Evolutionary conservation across 352 stramenopile genomes (phyloP).

Genomic region (Phytophthora pseudosyringae): DNA sequence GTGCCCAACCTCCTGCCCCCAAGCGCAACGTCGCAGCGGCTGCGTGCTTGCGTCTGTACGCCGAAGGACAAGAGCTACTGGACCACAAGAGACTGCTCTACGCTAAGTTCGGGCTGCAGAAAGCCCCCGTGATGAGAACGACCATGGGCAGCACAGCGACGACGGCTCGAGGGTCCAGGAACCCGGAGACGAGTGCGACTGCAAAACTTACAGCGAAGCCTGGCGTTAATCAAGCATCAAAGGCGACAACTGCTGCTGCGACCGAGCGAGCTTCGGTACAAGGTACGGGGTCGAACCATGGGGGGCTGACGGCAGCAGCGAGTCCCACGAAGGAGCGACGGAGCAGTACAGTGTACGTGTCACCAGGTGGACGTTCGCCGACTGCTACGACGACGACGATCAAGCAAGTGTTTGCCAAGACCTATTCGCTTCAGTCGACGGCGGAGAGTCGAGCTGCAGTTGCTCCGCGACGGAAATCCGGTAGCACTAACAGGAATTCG

Average conservation of each 20-base stretch:
- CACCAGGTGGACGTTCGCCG: conserved; percentile 19
- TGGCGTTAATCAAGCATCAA: conserved; percentile 7
- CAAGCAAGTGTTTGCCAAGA: conserved; percentile 24
- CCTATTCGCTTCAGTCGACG: conserved; percentile 51
- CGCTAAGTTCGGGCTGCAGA: conserved; percentile 57
- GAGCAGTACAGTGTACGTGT: conserved; percentile 36
- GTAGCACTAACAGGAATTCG: conserved; percentile 6
- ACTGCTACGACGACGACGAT: conserved; percentile 13
- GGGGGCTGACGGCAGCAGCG: not conserved
- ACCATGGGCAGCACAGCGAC: conserved; percentile 2
- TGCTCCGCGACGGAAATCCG: conserved; percentile 27
- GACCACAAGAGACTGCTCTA: conserved; percentile 69
- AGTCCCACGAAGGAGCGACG: conserved; percentile 8
- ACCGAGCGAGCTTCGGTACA: conserved; percentile 7
- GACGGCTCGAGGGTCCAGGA: not conserved
- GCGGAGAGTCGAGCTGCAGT: conserved; percentile 45
- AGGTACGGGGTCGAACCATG: not conserved
- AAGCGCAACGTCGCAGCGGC: conserved; percentile 21
- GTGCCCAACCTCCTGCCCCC: not conserved
- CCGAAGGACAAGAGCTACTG: conserved; percentile 56
- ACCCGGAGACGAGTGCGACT: not conserved
- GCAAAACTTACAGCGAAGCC: not conserved
- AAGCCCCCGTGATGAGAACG: conserved; percentile 1
- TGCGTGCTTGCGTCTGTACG: conserved; percentile 62
- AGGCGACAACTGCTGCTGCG: not conserved